Base-by-base conservation (phyloP, 2,329 filamentous ascomycete species). In the Claviceps sp. region DNA sequence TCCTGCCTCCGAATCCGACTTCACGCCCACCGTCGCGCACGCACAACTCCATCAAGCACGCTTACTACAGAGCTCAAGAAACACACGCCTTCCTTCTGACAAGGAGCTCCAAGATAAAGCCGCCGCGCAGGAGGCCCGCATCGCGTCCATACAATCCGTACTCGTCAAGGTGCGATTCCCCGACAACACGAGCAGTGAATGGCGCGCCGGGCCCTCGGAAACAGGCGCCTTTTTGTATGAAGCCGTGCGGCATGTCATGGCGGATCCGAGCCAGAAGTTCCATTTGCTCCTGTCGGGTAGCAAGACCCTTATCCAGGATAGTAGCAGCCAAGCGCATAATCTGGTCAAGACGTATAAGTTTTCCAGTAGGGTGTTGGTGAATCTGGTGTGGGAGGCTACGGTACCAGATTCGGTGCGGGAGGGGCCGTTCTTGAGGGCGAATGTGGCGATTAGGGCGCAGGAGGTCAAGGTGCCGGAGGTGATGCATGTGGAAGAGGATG, bases 101-200 rank as follows among this genome's bases (percentile, higher is more conserved):
- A 81, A 80, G 38, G 91, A 97, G 64, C 73, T 94, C 11, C 84
- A 82, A 39, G 82, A 83, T 24, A 81, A 82, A 57, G 82, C 81
- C 38, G 73, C 78, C 5, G 82, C 79, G 22, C 81, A 84, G 50
- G 77, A 79, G 47, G 81, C 82, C 34, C 83, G 75, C 56, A 71
- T 89, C 1, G 77, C 82, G 5, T 75, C 78, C 5, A 75, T 90
- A 55, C 80, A 78, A 49, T 78, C 80, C 37, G 78, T 95, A 37
- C 76, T 81, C 30, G 75, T 97, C 56, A 89, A 87, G 57, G 78
- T 96, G 48, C 85, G 90, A 26, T 90, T 96, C 59, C 91, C 91
- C 0, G 90, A 97, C 64, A 87, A 90, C 59, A 86, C 82, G 53
- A 82, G 84, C 50, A 80, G 89, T 37, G 80, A 89, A 50, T 84